Conservation (phyloP, 2,329 filamentous ascomycete species). For the Fusarium sarcochroum region DNA sequence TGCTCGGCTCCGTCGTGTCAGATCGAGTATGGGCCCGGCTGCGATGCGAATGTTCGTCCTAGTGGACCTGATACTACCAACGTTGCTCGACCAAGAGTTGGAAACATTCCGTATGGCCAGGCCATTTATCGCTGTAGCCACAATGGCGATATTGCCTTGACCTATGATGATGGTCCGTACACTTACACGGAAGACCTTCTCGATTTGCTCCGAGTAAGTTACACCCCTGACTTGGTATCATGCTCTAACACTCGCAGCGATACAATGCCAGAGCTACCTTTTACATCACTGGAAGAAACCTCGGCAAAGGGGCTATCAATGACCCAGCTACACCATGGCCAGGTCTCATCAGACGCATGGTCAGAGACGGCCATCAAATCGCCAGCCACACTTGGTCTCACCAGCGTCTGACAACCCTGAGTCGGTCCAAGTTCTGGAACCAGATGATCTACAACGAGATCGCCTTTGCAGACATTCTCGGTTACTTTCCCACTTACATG, state of each 20-base stretch:
- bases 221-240: rapidly evolving
- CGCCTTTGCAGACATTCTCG: slow-evolving; percentile 58
- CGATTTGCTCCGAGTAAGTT: slow-evolving; percentile 51
- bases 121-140: slow-evolving; percentile 59
- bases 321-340: slow-evolving; percentile 54
- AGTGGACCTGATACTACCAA: slow-evolving; percentile 67
- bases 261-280: slow-evolving; percentile 58
- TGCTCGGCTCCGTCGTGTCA: slow-evolving; percentile 74
- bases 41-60: slow-evolving; percentile 70
- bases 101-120: slow-evolving; percentile 69
- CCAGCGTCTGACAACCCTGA: slow-evolving; percentile 57
- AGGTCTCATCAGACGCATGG: slow-evolving; percentile 60
- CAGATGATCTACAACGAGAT: slow-evolving; percentile 62
- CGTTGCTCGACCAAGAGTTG: slow-evolving; percentile 66
- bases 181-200: slow-evolving; percentile 60
- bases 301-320: slow-evolving; percentile 61
- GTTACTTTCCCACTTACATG: slow-evolving; percentile 60
- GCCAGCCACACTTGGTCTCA: slow-evolving; percentile 68
- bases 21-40: slow-evolving; percentile 71
- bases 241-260: slow-evolving; percentile 34
- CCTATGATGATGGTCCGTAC: slow-evolving; percentile 63
- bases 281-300: slow-evolving; percentile 55
- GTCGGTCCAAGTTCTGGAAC: slow-evolving; percentile 51
- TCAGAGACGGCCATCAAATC: slow-evolving; percentile 70
- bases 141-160: slow-evolving; percentile 58